Base-by-base conservation (phyloP, 2,329 filamentous ascomycete genomes). In the Alternaria triticina region DNA sequence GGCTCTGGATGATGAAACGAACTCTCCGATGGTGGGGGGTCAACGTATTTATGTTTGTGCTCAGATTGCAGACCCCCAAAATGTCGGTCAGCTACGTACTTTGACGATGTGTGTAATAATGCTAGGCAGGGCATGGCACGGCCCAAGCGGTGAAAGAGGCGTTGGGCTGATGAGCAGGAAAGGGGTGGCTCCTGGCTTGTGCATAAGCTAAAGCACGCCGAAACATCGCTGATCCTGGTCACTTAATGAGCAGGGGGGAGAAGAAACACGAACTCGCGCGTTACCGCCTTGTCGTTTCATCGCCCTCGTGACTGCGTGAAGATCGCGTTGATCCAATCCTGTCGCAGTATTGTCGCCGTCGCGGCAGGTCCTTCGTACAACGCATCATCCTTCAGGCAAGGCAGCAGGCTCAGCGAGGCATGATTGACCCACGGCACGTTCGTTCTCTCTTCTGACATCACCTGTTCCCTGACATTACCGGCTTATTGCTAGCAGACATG, bases 71-170 rank as follows among this genome's bases (percentile, higher is more conserved):
- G 70, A 73, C 60, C 54, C 73, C 66, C 69, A 78, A 75, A 77
- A 74, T 76, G 75, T 79, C 77, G 77, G 77, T 79, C 77, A 79
- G 75, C 72, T 79, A 78, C 74, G 73, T 77, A 73, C 71, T 70
- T 77, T 77, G 77, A 79, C 71, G 73, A 79, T 77, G 77, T 66
- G 76, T 79, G 77, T 74, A 79, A 80, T 78, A 70, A 75, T 73
- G 69, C 75, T 74, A 72, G 75, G 74, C 74, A 75, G 63, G 67
- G 70, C 71, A 68, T 66, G 70, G 72, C 74, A 73, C 76, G 78
- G 78, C 70, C 78, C 71, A 73, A 76, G 77, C 78, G 76, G 77
- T 78, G 74, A 78, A 77, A 76, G 75, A 76, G 76, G 76, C 75
- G 73, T 77, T 76, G 74, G 76, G 74, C 75, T 75, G 74, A 74